Conservation (phyloP, 345 rosid species). For the Arabidopsis arenosa region DNA sequence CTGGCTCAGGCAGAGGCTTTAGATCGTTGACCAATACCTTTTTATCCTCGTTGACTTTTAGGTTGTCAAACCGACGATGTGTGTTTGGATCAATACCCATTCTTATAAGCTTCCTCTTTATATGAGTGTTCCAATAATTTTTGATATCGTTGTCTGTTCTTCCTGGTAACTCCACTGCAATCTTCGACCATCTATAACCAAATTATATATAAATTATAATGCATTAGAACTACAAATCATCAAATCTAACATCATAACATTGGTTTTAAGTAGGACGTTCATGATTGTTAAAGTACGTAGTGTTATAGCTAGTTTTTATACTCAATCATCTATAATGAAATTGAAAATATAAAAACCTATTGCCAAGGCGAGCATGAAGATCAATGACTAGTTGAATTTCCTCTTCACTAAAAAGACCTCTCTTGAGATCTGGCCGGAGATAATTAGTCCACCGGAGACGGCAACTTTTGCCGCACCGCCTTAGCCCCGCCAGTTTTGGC, state of each 20-base stretch:
- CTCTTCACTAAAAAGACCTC: slow-evolving; percentile 67
- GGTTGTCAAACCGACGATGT: slow-evolving; percentile 43
- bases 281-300: neutral
- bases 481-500: slow-evolving; percentile 74
- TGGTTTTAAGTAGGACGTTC: neutral
- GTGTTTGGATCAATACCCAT: slow-evolving; percentile 84
- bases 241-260: neutral
- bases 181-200: slow-evolving; percentile 75
- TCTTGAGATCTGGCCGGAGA: slow-evolving; percentile 77
- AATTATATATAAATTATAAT: neutral
- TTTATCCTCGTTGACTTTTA: slow-evolving; percentile 29
- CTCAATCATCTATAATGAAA: neutral
- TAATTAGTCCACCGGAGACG: slow-evolving; percentile 91
- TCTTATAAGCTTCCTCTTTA: slow-evolving; percentile 76
- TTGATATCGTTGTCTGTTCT: slow-evolving; percentile 91
- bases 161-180: slow-evolving; percentile 76
- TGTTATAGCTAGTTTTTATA: neutral
- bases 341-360: slow-evolving; percentile 50
- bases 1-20: neutral
- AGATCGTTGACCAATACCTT: slow-evolving; percentile 7
- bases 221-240: neutral
- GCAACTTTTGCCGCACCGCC: slow-evolving; percentile 82
- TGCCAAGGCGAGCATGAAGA: slow-evolving; percentile 76
- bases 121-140: slow-evolving; percentile 85
- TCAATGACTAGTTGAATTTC: slow-evolving; percentile 71